A percentile compares a stretch with the other conserved stretches of the same genome.
phyloP scores from a whole-genome alignment of 192 early-diverging fungal species.

The Globomyces pollinis-pini region DNA sequence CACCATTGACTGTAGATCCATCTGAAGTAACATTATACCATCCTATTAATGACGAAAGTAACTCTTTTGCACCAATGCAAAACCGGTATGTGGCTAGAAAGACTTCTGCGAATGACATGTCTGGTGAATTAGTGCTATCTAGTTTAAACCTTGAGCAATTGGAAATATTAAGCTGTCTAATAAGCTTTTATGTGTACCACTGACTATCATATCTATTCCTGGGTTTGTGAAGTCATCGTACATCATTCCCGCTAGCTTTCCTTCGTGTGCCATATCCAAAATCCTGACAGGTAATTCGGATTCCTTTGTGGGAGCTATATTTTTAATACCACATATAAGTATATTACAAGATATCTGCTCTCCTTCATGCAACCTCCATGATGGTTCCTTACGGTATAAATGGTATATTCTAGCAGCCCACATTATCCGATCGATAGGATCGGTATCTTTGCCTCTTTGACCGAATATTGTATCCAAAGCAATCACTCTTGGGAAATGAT shows the following conservation, averaged over 20 bases:
- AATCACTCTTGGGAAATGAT: constrained; percentile 16
- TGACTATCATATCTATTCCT: constrained; percentile 24
- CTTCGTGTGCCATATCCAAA: constrained; percentile 24
- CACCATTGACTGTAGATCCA: constrained; percentile 12
- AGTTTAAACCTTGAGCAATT: constrained; percentile 8
- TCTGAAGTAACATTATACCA: constrained; percentile 52
- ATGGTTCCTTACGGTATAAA: constrained; percentile 11
- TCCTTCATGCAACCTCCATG: constrained; percentile 16
- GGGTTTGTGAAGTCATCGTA: constrained; percentile 8
- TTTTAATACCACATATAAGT: too few relatives aligned
- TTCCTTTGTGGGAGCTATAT: constrained; percentile 14
- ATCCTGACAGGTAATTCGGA: constrained; percentile 5
- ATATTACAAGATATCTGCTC: constrained; percentile 12
- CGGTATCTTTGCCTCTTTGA: neutral
- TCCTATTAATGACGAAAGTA: constrained; percentile 38
- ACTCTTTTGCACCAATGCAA: constrained; percentile 24
- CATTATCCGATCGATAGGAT: constrained; percentile 23
- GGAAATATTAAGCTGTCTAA: constrained; percentile 23
- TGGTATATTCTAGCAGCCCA: constrained; percentile 25
- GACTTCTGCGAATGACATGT: constrained; percentile 46
- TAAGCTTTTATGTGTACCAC: neutral
- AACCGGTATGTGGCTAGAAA: constrained; percentile 49
- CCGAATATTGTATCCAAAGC: constrained; percentile 23
- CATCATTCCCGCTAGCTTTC: constrained; percentile 12
- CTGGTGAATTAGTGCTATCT: constrained; percentile 9